Percentiles rank a stretch among this genome's conserved stretches.
phyloP scores from a whole-genome alignment of 768 basidiomycete species.

The Heimioporus sp. region DNA sequence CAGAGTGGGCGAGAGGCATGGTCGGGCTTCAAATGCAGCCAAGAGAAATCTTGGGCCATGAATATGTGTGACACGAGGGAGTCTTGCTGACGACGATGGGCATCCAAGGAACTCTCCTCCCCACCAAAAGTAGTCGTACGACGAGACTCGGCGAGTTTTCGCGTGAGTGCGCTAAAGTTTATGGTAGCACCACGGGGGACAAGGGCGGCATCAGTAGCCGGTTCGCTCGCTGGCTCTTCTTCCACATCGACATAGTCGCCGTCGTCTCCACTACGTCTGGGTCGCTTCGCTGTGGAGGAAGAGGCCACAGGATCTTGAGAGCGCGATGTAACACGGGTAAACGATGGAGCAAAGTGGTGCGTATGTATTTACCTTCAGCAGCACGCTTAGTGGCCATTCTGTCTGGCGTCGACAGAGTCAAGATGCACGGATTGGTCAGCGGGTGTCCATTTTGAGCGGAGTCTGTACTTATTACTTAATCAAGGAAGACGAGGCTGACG shows the following conservation, averaged over 20 bases:
- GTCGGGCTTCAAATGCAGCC: slow-evolving; percentile 84
- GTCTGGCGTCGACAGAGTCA: neutral
- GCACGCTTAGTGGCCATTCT: slow-evolving; percentile 40
- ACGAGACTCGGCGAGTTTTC: slow-evolving; percentile 69
- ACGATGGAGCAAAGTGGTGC: neutral
- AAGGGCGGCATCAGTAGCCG: slow-evolving; percentile 36
- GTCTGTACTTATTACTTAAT: slow-evolving; percentile 23
- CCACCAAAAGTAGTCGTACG: slow-evolving; percentile 37
- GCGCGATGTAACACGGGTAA: neutral
- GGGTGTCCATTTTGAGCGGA: slow-evolving; percentile 31
- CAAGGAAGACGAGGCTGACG: slow-evolving; percentile 1
- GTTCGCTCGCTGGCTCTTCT: slow-evolving; percentile 46
- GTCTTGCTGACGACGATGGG: slow-evolving; percentile 72
- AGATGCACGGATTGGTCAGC: slow-evolving; percentile 26
- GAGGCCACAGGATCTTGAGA: slow-evolving; percentile 19
- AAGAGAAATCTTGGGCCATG: slow-evolving; percentile 82
- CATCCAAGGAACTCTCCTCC: slow-evolving; percentile 54
- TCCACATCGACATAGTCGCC: slow-evolving; percentile 60
- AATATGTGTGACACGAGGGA: slow-evolving; percentile 79
- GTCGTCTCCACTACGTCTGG: slow-evolving; percentile 45
- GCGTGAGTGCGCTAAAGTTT: slow-evolving; percentile 80
- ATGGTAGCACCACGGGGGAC: slow-evolving; percentile 78
- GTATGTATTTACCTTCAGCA: slow-evolving; percentile 35
- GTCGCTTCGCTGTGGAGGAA: slow-evolving; percentile 36
- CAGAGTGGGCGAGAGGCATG: slow-evolving; percentile 91